phyloP scores from a whole-genome alignment of 176 grass and related monocot genomes.

The Avena sativa region DNA sequence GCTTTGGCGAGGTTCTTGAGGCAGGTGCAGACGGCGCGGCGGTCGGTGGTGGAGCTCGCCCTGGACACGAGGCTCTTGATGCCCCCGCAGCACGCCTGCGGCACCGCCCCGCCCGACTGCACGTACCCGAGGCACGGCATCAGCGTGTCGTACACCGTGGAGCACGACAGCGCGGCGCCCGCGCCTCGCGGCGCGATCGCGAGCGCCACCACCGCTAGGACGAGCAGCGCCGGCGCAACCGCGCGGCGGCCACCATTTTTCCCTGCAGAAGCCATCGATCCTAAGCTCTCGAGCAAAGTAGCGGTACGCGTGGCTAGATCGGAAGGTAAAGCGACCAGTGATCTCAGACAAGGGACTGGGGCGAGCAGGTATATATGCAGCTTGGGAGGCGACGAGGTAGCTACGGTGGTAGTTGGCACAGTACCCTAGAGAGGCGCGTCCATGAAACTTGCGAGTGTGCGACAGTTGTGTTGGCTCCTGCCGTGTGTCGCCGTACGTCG shows the following conservation, averaged over 20 bases:
- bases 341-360: neutral
- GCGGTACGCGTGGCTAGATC: neutral
- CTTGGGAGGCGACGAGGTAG: neutral
- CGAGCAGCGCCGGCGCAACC: neutral
- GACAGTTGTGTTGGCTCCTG: neutral
- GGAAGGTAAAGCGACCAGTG: neutral
- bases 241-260: neutral
- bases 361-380: neutral
- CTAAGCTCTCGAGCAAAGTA: neutral
- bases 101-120: conserved; percentile 50
- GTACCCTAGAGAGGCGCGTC: neutral
- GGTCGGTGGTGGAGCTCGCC: conserved; percentile 39
- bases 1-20: conserved; percentile 47
- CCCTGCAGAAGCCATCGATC: neutral
- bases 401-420: neutral
- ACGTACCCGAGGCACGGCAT: conserved; percentile 67
- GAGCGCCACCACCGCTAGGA: neutral
- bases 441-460: neutral
- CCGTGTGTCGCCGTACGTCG: neutral
- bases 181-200: neutral
- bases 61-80: conserved; percentile 36
- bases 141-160: conserved; percentile 59
- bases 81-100: conserved; percentile 51
- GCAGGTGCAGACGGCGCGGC: conserved; percentile 59
- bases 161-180: conserved; percentile 44